phyloP scores from a whole-genome alignment of 768 basidiomycete genomes.

The Boletus fagicola region DNA sequence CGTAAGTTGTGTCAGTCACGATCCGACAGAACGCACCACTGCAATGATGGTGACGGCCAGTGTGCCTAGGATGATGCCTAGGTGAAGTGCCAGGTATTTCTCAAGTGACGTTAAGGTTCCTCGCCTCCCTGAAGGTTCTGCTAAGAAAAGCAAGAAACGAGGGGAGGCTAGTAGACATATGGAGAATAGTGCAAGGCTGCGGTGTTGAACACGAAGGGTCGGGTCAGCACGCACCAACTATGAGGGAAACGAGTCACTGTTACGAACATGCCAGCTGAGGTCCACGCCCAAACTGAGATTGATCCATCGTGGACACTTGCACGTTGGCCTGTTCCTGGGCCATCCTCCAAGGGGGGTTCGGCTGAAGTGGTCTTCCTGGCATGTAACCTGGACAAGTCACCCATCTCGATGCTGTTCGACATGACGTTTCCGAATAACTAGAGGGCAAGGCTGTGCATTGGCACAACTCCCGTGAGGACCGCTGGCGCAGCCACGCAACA shows the following conservation, averaged over 20 bases:
- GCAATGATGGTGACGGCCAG: slow-evolving; percentile 56
- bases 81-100: slow-evolving; percentile 62
- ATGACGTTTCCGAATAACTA: slow-evolving; percentile 18
- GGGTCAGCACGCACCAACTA: slow-evolving; percentile 1
- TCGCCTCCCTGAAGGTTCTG: slow-evolving; percentile 45
- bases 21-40: slow-evolving; percentile 41
- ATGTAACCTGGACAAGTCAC: slow-evolving; percentile 32
- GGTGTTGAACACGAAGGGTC: not conserved
- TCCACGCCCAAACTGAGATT: slow-evolving; percentile 40
- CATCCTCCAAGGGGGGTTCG: slow-evolving; percentile 8
- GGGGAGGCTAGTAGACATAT: slow-evolving; percentile 52
- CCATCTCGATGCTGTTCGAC: slow-evolving; percentile 39
- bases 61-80: slow-evolving; percentile 59
- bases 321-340: slow-evolving; percentile 6
- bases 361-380: slow-evolving; percentile 6
- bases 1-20: slow-evolving; percentile 1
- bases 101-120: slow-evolving; percentile 62
- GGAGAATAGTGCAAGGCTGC: slow-evolving; percentile 37
- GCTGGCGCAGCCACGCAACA: not conserved
- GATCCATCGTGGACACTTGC: slow-evolving; percentile 22
- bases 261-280: slow-evolving; percentile 34
- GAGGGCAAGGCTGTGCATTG: not conserved
- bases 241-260: not conserved
- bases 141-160: slow-evolving; percentile 64
- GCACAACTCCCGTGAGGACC: not conserved